phyloP scores from a whole-genome alignment of 1,284 basidiomycete species.

The Ceratobasidium sp. region DNA sequence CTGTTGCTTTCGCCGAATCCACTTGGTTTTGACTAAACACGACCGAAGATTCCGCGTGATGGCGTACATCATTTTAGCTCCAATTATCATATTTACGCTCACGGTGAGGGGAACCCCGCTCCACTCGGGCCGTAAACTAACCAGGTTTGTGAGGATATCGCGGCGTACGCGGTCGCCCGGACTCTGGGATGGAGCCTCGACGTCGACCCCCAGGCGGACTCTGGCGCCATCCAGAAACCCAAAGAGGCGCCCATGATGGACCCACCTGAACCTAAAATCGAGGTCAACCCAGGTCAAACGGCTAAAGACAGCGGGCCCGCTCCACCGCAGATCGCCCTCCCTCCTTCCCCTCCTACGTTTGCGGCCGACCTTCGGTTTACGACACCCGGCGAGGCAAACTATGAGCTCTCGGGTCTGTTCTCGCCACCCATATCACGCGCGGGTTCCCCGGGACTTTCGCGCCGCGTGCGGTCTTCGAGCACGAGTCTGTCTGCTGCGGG shows the following conservation, averaged over 20 bases:
- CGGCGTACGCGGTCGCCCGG: conserved; percentile 81
- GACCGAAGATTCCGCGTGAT: conserved; percentile 60
- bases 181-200: conserved; percentile 65
- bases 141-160: conserved; percentile 60
- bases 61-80: conserved; percentile 66
- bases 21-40: not conserved
- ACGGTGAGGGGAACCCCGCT: conserved; percentile 56
- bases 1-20: not conserved
- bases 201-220: conserved; percentile 1
- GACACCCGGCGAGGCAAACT: conserved; percentile 34
- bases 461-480: conserved; percentile 39
- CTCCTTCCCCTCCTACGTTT: conserved; percentile 29
- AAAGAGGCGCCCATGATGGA: conserved; percentile 13
- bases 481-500: conserved; percentile 34
- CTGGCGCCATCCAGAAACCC: conserved; percentile 14
- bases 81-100: conserved; percentile 67
- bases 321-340: conserved; percentile 56
- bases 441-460: conserved; percentile 35
- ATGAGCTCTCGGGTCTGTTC: conserved; percentile 39
- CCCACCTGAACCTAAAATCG: not conserved
- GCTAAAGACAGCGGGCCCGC: conserved; percentile 68
- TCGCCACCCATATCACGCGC: conserved; percentile 38
- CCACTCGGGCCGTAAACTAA: conserved; percentile 25
- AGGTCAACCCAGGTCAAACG: not conserved
- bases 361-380: conserved; percentile 30